These are phyloP conservation scores for Clavispora fructus DNA, from an alignment of 805 yeast species.

Conservation along the genomic window DNA sequence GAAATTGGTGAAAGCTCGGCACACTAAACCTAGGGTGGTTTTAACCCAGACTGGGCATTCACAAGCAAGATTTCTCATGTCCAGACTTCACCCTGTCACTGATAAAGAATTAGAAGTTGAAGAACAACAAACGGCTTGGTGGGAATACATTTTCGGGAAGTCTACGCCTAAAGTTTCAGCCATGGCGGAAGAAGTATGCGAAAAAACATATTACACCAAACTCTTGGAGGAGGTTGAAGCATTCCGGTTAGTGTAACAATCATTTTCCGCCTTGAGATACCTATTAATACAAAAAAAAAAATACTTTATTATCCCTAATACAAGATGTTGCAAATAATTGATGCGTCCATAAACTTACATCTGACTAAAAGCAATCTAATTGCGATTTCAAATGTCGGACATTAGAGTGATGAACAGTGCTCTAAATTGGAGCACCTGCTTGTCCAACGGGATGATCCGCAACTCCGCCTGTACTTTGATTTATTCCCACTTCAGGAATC, in stretches of 20 bases:
- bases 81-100: conserved; percentile 25
- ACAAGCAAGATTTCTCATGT: conserved; percentile 29
- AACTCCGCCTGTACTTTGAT: conserved; percentile 36
- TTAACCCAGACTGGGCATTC: conserved; percentile 34
- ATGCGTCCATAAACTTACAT: too few relatives aligned
- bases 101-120: conserved; percentile 1
- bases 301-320: not conserved
- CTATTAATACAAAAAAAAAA: too few relatives aligned
- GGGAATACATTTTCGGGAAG: conserved; percentile 4
- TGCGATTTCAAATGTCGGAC: not conserved
- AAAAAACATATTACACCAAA: conserved; percentile 22
- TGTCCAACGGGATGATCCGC: conserved; percentile 10
- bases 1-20: conserved; percentile 5
- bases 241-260: not conserved
- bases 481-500: conserved; percentile 44
- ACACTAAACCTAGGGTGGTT: conserved; percentile 19
- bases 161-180: not conserved
- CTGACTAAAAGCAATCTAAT: not conserved
- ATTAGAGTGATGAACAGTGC: too few relatives aligned
- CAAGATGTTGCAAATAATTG: not conserved
- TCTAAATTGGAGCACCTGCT: not conserved
- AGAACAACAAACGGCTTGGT: conserved; percentile 5
- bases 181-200: conserved; percentile 22
- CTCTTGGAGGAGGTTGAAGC: conserved; percentile 16
- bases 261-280: too few relatives aligned